Evolutionary conservation across 2,329 filamentous ascomycete species (phyloP), one percentile per base, ranked within the genome.

Genomic region (Nannizzia gypsea): DNA sequence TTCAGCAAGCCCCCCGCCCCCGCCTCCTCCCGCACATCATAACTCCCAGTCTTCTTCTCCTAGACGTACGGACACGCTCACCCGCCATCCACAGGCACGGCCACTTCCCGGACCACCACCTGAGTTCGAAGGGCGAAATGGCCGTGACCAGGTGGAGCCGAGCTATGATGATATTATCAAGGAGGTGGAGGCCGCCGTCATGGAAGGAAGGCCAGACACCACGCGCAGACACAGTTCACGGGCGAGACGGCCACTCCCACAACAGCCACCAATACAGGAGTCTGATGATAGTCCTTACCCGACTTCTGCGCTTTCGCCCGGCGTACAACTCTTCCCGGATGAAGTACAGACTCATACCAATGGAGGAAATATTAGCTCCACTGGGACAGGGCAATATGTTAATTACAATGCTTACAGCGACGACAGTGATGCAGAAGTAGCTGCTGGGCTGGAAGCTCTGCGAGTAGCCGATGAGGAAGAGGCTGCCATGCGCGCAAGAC

Each of bases 391-490:
- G 59, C 70, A 77, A 57, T 74, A 75, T 61, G 71, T 76, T 42
- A 76, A 77, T 62, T 76, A 78, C 61, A 75, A 74, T 62, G 74
- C 75, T 4, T 80, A 80, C 65, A 78, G 79, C 63, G 87, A 92
- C 59, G 90, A 95, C 56, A 95, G 90, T 68, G 92, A 97, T 69
- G 84, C 88, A 0, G 92, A 96, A 72, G 92, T 88, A 20, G 85
- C 87, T 42, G 89, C 89, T 62, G 92, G 93, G 15, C 76, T 95
- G 57, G 82, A 88, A 69, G 90, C 90, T 65, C 84, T 97, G 81
- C 84, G 85, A 61, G 83, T 91, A 74, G 90, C 90, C 3, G 90
- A 95, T 63, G 83, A 90, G 70, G 80, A 85, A 70, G 88, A 95
- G 62, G 83, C 85, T 57, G 78, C 74, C 4, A 78, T 81, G 50